phyloP scores from a whole-genome alignment of 768 basidiomycete genomes.

The Rubroboletus satanas region DNA sequence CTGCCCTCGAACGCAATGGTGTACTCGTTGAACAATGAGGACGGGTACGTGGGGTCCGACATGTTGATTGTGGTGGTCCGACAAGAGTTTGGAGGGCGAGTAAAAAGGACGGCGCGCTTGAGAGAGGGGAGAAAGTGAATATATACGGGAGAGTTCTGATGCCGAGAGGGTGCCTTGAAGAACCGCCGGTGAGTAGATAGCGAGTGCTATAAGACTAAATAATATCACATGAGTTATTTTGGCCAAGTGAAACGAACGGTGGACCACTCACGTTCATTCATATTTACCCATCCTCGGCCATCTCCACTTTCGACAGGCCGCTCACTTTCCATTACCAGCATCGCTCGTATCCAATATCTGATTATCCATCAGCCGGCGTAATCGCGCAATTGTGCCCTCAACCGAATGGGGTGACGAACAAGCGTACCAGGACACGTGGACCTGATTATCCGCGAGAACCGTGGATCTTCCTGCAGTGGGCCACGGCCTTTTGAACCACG shows the following conservation, averaged over 20 bases:
- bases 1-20: slow-evolving; percentile 23
- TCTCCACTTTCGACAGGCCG: background rate
- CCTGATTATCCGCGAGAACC: too few species aligned
- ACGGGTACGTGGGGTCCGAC: slow-evolving; percentile 15
- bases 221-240: background rate
- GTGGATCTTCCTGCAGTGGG: background rate
- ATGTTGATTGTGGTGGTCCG: slow-evolving; percentile 1
- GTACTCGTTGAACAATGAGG: slow-evolving; percentile 13
- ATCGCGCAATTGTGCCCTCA: background rate
- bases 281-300: background rate
- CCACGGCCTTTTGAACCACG: background rate
- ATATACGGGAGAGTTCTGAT: slow-evolving; percentile 4
- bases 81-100: background rate
- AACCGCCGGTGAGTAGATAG: background rate
- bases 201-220: background rate
- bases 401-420: background rate
- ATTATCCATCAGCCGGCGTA: background rate
- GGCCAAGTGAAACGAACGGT: too few species aligned
- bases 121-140: background rate
- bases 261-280: background rate
- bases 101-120: background rate
- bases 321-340: background rate
- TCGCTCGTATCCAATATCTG: background rate
- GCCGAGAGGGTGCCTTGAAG: slow-evolving; percentile 2
- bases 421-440: background rate